A percentile compares a stretch with the other conserved stretches of the same genome.
Evolutionary conservation across 2,329 filamentous ascomycete species (phyloP).

Genomic region (Fusarium papillatum): DNA sequence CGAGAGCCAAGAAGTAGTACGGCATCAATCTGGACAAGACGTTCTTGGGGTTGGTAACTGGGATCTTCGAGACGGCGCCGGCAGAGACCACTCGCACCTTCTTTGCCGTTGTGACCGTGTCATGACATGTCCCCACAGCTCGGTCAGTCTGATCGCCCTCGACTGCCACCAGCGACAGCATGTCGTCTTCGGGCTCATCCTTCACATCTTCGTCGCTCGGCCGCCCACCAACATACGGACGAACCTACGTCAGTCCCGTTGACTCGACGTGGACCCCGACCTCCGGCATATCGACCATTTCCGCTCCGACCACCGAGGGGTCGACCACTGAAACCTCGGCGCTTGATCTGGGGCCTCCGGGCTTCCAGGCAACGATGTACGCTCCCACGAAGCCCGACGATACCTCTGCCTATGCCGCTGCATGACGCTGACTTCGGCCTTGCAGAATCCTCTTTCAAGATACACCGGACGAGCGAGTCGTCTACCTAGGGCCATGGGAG

Average conservation of each 20-base stretch:
- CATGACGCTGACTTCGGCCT: slow-evolving; percentile 35
- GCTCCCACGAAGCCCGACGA: slow-evolving; percentile 16
- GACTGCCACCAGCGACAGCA: slow-evolving; percentile 48
- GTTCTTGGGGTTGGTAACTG: slow-evolving; percentile 30
- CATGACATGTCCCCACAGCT: slow-evolving; percentile 48
- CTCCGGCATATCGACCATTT: slow-evolving; percentile 58
- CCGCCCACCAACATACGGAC: slow-evolving; percentile 56
- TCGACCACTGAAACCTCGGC: slow-evolving; percentile 56
- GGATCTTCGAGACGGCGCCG: slow-evolving; percentile 38
- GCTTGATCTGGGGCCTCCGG: slow-evolving; percentile 65
- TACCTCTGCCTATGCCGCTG: slow-evolving; percentile 24
- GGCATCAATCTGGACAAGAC: slow-evolving; percentile 19
- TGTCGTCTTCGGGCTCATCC: slow-evolving; percentile 64
- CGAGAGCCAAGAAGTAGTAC: slow-evolving; percentile 24
- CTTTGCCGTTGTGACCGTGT: slow-evolving; percentile 43
- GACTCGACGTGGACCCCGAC: slow-evolving; percentile 62
- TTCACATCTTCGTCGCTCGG: slow-evolving; percentile 61
- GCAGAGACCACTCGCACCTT: slow-evolving; percentile 37
- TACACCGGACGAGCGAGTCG: slow-evolving; percentile 61
- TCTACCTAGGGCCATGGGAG: slow-evolving; percentile 68
- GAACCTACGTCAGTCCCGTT: slow-evolving; percentile 57
- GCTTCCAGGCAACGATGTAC: slow-evolving; percentile 68
- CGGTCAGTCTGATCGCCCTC: slow-evolving; percentile 45
- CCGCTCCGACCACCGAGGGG: slow-evolving; percentile 55
- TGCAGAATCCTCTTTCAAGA: slow-evolving; percentile 64